phyloP scores from a whole-genome alignment of 768 basidiomycete genomes.

The Paxillus rubicundulus region DNA sequence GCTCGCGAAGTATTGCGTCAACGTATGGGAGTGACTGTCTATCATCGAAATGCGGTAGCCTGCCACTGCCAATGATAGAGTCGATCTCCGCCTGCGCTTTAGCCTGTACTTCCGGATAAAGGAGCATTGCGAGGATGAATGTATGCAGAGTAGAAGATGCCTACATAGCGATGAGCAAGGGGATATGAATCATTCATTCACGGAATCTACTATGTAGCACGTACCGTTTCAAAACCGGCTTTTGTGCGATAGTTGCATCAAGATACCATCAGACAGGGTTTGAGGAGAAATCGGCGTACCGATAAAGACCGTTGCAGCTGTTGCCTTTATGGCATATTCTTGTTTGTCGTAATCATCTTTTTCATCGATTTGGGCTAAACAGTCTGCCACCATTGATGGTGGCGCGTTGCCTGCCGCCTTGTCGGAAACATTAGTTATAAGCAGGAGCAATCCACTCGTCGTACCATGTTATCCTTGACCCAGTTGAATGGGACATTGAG shows the following conservation, averaged over 20 bases:
- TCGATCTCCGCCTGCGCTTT: conserved; percentile 29
- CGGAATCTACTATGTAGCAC: neutral
- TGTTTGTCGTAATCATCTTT: conserved; percentile 12
- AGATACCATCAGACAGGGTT: neutral
- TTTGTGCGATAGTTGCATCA: neutral
- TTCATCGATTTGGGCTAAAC: conserved; percentile 16
- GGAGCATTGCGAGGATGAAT: conserved; percentile 29
- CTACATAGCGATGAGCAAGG: conserved; percentile 5
- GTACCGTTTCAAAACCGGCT: conserved; percentile 28
- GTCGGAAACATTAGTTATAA: neutral
- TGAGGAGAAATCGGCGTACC: conserved; percentile 11
- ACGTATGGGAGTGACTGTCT: conserved; percentile 38
- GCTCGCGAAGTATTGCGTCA: conserved; percentile 40
- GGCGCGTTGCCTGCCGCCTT: conserved; percentile 17
- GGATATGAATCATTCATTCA: neutral
- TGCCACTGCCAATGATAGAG: conserved; percentile 17
- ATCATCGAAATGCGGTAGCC: conserved; percentile 28
- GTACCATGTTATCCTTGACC: conserved; percentile 23
- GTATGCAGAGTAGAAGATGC: conserved; percentile 23
- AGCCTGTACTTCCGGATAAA: conserved; percentile 26
- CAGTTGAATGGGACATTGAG: conserved; percentile 24
- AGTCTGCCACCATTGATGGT: conserved; percentile 28
- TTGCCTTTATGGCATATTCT: conserved; percentile 26
- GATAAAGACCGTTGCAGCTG: conserved; percentile 24
- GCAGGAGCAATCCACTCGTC: neutral